phyloP scores from a whole-genome alignment of 768 basidiomycete species.

The Termitomyces sp. region DNA sequence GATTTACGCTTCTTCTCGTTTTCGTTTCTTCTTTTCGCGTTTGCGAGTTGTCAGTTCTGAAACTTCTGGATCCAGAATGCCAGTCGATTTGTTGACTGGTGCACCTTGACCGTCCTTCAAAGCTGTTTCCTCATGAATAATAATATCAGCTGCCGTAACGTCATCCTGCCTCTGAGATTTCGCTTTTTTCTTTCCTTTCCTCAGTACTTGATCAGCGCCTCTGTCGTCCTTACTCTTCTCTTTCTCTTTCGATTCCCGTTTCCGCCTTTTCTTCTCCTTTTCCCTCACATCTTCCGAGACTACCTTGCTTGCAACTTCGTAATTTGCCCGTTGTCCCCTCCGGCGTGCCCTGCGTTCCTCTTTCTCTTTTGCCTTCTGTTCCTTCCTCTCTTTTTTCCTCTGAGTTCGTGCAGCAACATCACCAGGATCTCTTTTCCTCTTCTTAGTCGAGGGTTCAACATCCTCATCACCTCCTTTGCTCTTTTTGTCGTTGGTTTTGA shows the following conservation, averaged over 20 bases:
- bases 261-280: slow-evolving; percentile 16
- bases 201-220: neutral
- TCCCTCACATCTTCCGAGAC: neutral
- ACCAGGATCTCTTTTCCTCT: slow-evolving; percentile 9
- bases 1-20: slow-evolving; percentile 5
- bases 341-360: slow-evolving; percentile 16
- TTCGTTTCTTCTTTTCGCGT: slow-evolving; percentile 13
- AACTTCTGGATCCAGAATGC: neutral
- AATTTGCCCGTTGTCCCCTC: neutral
- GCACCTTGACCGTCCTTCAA: neutral
- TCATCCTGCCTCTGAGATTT: neutral
- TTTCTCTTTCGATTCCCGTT: slow-evolving; percentile 5
- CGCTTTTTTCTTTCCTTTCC: slow-evolving; percentile 6
- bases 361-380: slow-evolving; percentile 17
- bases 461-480: slow-evolving; percentile 8
- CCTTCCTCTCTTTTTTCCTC: slow-evolving; percentile 11
- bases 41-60: neutral
- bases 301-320: neutral
- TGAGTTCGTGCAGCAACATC: slow-evolving; percentile 5
- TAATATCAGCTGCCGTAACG: neutral
- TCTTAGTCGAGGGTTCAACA: neutral
- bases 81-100: neutral
- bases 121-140: neutral
- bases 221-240: neutral
- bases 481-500: neutral